Evolutionary conservation across 768 basidiomycete species (phyloP).

Genomic region (Dacryopinax spathularia): DNA sequence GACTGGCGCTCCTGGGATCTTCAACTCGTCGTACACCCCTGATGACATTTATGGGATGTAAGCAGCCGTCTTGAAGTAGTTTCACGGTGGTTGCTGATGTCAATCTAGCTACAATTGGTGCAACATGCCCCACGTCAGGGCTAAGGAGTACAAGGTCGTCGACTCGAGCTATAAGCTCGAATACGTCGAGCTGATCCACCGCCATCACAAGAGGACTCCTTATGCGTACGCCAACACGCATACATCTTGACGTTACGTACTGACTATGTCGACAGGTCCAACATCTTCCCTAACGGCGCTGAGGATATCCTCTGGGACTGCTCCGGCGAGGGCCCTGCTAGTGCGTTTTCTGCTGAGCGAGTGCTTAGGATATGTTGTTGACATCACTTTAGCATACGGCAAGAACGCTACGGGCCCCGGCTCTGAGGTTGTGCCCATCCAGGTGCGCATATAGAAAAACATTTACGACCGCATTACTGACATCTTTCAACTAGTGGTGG

Average conservation of each 20-base stretch:
- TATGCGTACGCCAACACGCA: background rate
- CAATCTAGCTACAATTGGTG: background rate
- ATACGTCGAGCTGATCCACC: slow-evolving; percentile 18
- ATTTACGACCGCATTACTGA: background rate
- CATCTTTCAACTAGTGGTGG: background rate
- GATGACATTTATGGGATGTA: slow-evolving; percentile 6
- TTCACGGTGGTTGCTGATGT: too few relatives aligned
- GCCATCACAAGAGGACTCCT: slow-evolving; percentile 17
- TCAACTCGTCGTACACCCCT: slow-evolving; percentile 9
- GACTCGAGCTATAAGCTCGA: slow-evolving; percentile 12
- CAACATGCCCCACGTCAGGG: slow-evolving; percentile 18
- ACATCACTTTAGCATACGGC: background rate
- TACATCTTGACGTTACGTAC: background rate
- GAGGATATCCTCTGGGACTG: slow-evolving; percentile 14
- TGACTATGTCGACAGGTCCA: slow-evolving; percentile 10
- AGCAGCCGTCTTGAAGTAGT: too few relatives aligned
- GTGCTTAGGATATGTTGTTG: too few relatives aligned
- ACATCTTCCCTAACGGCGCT: slow-evolving; percentile 15
- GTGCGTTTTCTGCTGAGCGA: background rate
- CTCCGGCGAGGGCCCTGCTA: background rate
- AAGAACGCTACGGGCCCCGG: background rate
- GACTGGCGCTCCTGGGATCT: slow-evolving; percentile 15
- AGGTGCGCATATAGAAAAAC: background rate
- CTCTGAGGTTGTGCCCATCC: background rate
- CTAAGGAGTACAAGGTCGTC: slow-evolving; percentile 12